These are phyloP conservation scores for Entomortierella parvispora DNA, from an alignment of 192 early-diverging fungal species.

Conservation along the genomic window DNA sequence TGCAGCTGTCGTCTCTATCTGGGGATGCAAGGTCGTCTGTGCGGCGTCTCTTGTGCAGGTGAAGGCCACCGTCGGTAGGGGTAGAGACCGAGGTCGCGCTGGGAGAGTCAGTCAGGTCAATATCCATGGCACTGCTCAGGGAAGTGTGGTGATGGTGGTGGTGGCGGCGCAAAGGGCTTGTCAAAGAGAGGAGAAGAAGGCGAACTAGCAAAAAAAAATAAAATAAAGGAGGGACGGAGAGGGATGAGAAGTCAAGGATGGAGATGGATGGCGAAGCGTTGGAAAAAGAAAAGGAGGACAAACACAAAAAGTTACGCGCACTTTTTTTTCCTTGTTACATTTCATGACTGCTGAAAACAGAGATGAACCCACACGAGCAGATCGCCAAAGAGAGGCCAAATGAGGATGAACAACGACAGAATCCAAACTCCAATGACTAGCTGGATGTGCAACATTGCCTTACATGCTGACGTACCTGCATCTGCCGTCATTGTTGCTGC, in stretches of 20 bases:
- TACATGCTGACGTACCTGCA: no score
- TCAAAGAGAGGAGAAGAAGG: not conserved
- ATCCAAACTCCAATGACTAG: no score
- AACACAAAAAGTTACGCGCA: not conserved
- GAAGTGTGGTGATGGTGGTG: not conserved
- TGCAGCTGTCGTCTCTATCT: conserved; percentile 34
- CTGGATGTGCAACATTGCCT: no score
- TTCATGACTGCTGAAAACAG: conserved; percentile 3
- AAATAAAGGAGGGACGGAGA: not conserved
- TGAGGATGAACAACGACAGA: no score
- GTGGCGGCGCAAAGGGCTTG: not conserved
- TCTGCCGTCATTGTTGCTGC: no score
- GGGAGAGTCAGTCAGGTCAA: conserved; percentile 52
- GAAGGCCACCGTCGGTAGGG: conserved; percentile 40
- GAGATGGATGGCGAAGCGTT: not conserved
- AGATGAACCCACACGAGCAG: not conserved
- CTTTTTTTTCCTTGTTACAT: not conserved
- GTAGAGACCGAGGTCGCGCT: conserved; percentile 48
- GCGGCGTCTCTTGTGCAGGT: conserved; percentile 51
- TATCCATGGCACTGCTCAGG: conserved; percentile 30
- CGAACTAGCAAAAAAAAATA: not conserved
- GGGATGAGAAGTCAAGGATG: not conserved
- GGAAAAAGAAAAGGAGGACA: not conserved
- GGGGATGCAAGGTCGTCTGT: conserved; percentile 31
- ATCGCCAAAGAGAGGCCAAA: no score